Evolutionary conservation across 2,329 filamentous ascomycete species (phyloP).

Genomic region (Xylaria sp.): DNA sequence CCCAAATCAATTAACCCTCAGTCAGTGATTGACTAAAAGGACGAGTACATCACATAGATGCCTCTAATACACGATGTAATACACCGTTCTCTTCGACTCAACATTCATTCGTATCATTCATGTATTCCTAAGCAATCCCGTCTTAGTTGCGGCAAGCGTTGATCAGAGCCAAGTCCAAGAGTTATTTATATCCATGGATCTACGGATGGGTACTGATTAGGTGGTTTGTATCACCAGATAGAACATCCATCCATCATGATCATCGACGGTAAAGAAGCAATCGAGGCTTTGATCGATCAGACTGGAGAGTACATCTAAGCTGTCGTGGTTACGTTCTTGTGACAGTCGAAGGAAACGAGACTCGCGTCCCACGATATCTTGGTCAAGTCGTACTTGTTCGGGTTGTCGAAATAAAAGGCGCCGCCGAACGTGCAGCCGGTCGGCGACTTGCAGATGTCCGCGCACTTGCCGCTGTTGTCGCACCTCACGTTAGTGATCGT

Average conservation of each 20-base stretch:
- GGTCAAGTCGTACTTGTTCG: slow-evolving; percentile 59
- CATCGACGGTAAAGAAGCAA: neutral
- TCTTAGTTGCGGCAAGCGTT: neutral
- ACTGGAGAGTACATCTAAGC: neutral
- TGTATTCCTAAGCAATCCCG: neutral
- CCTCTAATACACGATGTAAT: neutral
- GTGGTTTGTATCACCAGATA: neutral
- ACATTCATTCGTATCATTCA: neutral
- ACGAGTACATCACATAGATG: neutral
- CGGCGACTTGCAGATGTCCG: slow-evolving; percentile 59
- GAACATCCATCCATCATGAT: neutral
- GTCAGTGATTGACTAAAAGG: neutral
- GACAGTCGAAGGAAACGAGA: slow-evolving; percentile 53
- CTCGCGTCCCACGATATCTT: slow-evolving; percentile 57
- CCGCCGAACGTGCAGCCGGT: slow-evolving; percentile 65
- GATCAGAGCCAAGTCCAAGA: neutral
- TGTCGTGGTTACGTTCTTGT: slow-evolving; percentile 40
- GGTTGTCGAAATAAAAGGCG: slow-evolving; percentile 56
- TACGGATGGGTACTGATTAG: neutral
- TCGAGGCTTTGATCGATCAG: neutral
- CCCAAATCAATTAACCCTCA: neutral
- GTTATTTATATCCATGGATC: neutral
- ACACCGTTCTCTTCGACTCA: neutral
- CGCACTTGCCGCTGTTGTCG: slow-evolving; percentile 51
- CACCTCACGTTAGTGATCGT: slow-evolving; percentile 13